Conservation (phyloP, 106 monocot genomes). For the Cymbidium sinense region DNA sequence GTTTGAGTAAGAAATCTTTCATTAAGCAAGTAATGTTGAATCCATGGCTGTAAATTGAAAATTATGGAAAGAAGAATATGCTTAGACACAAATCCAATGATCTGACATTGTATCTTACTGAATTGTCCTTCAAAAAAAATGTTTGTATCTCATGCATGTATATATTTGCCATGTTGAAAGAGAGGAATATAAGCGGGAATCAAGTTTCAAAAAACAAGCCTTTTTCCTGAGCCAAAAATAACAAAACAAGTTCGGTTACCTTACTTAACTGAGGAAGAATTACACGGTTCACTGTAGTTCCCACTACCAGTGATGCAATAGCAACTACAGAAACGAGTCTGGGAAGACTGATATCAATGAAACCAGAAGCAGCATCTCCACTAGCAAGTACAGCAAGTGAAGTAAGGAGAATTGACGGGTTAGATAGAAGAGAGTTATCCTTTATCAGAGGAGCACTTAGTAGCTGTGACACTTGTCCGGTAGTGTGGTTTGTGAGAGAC, state of each 20-base stretch:
- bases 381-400: conserved; percentile 69
- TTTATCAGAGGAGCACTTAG: conserved; percentile 56
- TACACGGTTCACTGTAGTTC: conserved; percentile 47
- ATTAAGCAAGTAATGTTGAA: no score
- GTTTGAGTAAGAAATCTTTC: no score
- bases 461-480: conserved; percentile 56
- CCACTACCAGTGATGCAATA: conserved; percentile 57
- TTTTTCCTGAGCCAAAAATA: background rate
- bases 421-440: conserved; percentile 40
- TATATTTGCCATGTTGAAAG: background rate
- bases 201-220: background rate
- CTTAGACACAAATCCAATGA: no score
- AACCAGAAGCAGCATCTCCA: conserved; percentile 69
- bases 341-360: conserved; percentile 73
- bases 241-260: conserved; percentile 25
- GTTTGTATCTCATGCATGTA: no score
- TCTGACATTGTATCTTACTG: no score
- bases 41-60: no score
- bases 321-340: conserved; percentile 54
- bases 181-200: background rate
- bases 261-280: conserved; percentile 75
- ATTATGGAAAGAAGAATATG: no score
- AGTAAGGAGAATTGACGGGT: conserved; percentile 56
- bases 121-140: no score
- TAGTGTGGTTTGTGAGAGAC: conserved; percentile 78